Percentiles rank a stretch among this genome's conserved stretches.
phyloP scores from a whole-genome alignment of 768 basidiomycete species.

The Cyathus striatus region DNA sequence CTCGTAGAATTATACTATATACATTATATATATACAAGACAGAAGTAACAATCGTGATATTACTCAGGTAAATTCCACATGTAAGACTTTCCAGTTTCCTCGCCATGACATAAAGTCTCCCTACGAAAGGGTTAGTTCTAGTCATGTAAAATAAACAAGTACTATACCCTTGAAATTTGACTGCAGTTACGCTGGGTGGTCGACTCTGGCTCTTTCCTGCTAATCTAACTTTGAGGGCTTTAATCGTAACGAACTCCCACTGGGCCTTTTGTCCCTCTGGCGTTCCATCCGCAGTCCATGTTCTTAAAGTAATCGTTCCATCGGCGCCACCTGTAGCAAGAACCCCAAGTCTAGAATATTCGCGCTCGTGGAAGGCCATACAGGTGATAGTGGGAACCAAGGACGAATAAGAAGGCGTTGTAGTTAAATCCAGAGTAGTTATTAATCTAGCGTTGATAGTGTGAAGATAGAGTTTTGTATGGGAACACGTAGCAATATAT shows the following conservation, averaged over 20 bases:
- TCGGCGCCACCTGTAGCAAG: slow-evolving; percentile 79
- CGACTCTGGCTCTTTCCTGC: slow-evolving; percentile 28
- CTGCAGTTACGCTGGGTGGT: slow-evolving; percentile 61
- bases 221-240: slow-evolving; percentile 58
- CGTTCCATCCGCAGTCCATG: slow-evolving; percentile 79
- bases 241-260: slow-evolving; percentile 72
- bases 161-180: slow-evolving; percentile 74
- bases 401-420: slow-evolving; percentile 33
- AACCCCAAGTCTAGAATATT: slow-evolving; percentile 72
- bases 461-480: slow-evolving; percentile 65
- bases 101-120: slow-evolving; percentile 18
- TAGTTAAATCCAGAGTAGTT: slow-evolving; percentile 58
- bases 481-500: slow-evolving; percentile 81
- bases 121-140: slow-evolving; percentile 2
- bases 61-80: slow-evolving; percentile 17
- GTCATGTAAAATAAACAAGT: neutral
- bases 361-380: slow-evolving; percentile 84
- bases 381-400: slow-evolving; percentile 61
- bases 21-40: no score
- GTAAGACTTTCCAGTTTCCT: slow-evolving; percentile 21
- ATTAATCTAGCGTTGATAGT: slow-evolving; percentile 85
- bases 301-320: slow-evolving; percentile 73
- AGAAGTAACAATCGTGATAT: no score
- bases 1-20: no score
- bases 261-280: slow-evolving; percentile 58